These are phyloP conservation scores for Lentinula sp. DNA, from an alignment of 768 basidiomycete species.

Conservation along the genomic window DNA sequence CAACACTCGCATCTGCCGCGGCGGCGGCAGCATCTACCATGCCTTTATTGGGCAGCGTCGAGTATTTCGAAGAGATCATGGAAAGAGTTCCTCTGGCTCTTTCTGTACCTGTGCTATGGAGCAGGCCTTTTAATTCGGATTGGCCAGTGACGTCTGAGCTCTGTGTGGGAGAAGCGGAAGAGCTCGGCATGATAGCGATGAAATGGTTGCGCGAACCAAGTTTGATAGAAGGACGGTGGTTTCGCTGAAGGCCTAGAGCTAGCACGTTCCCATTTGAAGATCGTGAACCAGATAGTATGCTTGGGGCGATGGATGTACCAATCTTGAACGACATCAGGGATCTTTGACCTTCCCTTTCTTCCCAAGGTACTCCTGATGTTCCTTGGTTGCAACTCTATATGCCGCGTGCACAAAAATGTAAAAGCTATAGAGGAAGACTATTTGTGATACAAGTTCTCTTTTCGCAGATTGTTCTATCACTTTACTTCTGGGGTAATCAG, in stretches of 20 bases:
- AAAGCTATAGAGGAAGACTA: background rate
- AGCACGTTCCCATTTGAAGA: background rate
- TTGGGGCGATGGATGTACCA: background rate
- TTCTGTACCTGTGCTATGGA: background rate
- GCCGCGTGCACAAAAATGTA: background rate
- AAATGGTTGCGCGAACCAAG: background rate
- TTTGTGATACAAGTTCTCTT: background rate
- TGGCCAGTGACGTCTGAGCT: background rate
- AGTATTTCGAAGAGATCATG: background rate
- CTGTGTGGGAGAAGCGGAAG: background rate
- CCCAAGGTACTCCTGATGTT: background rate
- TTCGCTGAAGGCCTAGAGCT: background rate
- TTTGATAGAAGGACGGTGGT: background rate
- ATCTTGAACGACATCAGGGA: background rate
- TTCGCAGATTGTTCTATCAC: too few species aligned
- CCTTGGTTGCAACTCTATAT: background rate
- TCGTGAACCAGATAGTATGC: background rate
- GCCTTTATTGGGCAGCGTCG: background rate
- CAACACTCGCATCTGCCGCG: background rate
- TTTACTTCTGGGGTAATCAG: background rate
- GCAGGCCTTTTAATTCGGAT: background rate
- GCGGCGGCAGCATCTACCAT: background rate
- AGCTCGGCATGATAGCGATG: slow-evolving; percentile 1
- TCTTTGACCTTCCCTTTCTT: background rate
- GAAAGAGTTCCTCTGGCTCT: background rate